Evolutionary conservation across 768 basidiomycete genomes (phyloP).

Genomic region (Kwoniella sp.): DNA sequence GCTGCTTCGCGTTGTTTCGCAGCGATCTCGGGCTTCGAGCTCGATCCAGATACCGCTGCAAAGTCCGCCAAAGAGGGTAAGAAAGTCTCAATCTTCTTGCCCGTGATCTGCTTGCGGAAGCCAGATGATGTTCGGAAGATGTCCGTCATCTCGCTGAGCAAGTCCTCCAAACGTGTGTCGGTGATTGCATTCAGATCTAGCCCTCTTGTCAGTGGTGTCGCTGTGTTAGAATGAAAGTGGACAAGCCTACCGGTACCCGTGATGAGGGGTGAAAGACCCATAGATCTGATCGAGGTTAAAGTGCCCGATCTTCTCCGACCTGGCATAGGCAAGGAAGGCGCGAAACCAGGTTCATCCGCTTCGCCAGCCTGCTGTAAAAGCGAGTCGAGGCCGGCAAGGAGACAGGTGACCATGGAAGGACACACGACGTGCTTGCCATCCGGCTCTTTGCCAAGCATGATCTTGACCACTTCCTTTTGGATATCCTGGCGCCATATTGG

Average conservation of each 20-base stretch:
- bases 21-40: slow-evolving; percentile 7
- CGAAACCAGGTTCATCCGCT: slow-evolving; percentile 15
- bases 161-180: slow-evolving; percentile 18
- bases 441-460: slow-evolving; percentile 58
- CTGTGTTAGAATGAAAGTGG: background rate
- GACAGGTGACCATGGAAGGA: slow-evolving; percentile 59
- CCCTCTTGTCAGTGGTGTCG: background rate
- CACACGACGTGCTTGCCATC: slow-evolving; percentile 18
- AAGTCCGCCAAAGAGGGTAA: slow-evolving; percentile 37
- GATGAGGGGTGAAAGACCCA: slow-evolving; percentile 16
- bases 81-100: slow-evolving; percentile 26
- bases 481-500: slow-evolving; percentile 64
- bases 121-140: slow-evolving; percentile 25
- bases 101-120: slow-evolving; percentile 28
- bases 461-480: slow-evolving; percentile 64
- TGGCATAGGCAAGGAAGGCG: slow-evolving; percentile 9
- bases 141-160: slow-evolving; percentile 24
- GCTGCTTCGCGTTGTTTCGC: slow-evolving; percentile 24
- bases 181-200: too few species aligned
- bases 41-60: slow-evolving; percentile 30
- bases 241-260: slow-evolving; percentile 8
- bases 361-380: slow-evolving; percentile 53
- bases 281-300: slow-evolving; percentile 26
- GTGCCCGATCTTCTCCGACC: slow-evolving; percentile 28
- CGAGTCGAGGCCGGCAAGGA: slow-evolving; percentile 64